Conservation (phyloP, 805 yeast species). For the Myxozyma vanderwaltii region DNA sequence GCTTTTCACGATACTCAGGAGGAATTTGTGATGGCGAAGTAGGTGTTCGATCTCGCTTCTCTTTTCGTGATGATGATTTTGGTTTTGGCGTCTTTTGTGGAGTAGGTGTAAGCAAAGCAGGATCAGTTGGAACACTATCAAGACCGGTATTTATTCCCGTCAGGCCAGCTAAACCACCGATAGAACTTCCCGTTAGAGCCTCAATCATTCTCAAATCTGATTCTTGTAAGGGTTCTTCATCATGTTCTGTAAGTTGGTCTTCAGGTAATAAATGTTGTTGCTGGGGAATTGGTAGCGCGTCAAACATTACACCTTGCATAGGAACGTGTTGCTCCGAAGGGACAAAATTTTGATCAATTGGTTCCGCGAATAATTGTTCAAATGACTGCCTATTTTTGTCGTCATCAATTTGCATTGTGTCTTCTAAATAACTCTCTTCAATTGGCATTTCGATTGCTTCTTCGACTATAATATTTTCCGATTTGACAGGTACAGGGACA, state of each 20-base stretch:
- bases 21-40: conserved; percentile 65
- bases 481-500: neutral
- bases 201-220: conserved; percentile 19
- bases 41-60: conserved; percentile 23
- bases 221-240: conserved; percentile 14
- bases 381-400: neutral
- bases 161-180: neutral
- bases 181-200: conserved; percentile 15
- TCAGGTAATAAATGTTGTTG: neutral
- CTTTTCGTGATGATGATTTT: conserved; percentile 12
- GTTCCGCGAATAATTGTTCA: conserved; percentile 9
- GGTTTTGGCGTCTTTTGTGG: neutral
- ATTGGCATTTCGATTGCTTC: neutral
- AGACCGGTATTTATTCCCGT: neutral
- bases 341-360: neutral
- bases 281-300: conserved; percentile 1
- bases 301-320: neutral
- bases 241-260: neutral
- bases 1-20: conserved; percentile 80
- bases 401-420: neutral
- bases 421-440: neutral
- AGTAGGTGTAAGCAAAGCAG: neutral
- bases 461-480: neutral
- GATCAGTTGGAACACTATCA: conserved; percentile 7
- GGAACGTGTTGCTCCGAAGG: conserved; percentile 5